A percentile compares a stretch with the other conserved stretches of the same genome.
These are phyloP conservation scores for Kondoa subrosea DNA, from an alignment of 768 basidiomycete species.

Conservation along the genomic window DNA sequence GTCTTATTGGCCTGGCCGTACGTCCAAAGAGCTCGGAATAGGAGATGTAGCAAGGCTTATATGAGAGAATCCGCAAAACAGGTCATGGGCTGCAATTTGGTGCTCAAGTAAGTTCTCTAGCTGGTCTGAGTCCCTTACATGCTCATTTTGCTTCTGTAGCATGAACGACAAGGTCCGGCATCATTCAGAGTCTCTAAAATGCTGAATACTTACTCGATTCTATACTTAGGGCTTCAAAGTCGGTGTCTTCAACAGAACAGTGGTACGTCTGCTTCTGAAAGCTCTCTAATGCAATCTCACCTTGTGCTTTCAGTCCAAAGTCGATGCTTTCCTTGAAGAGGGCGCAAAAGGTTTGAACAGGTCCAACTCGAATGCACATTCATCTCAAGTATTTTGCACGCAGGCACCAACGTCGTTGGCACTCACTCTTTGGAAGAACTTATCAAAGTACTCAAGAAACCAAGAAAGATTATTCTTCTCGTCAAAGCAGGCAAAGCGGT, in stretches of 20 bases:
- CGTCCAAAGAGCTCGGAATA: background rate
- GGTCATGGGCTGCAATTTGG: background rate
- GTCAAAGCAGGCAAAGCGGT: slow-evolving; percentile 96
- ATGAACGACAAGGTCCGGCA: slow-evolving; percentile 8
- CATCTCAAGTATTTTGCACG: background rate
- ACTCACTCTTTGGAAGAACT: slow-evolving; percentile 89
- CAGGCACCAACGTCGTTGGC: slow-evolving; percentile 88
- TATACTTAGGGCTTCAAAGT: slow-evolving; percentile 67
- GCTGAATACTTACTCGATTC: background rate
- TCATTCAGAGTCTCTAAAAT: background rate
- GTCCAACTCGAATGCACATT: background rate
- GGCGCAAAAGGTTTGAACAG: slow-evolving; percentile 79
- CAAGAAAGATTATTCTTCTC: slow-evolving; percentile 92
- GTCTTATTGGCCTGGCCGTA: slow-evolving; percentile 9
- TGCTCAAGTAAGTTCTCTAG: background rate
- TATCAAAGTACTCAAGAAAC: slow-evolving; percentile 73
- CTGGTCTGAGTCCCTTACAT: background rate
- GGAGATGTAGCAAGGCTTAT: too few species aligned
- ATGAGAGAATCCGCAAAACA: background rate
- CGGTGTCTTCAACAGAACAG: slow-evolving; percentile 92
- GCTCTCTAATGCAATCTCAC: background rate
- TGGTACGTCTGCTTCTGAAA: slow-evolving; percentile 25
- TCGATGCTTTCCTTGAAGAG: slow-evolving; percentile 84
- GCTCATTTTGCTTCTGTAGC: background rate
- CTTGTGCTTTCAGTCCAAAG: slow-evolving; percentile 45